Percentiles rank a stretch among this genome's conserved stretches.
Evolutionary conservation across 1,284 basidiomycete species (phyloP).

Genomic region (Schizopora paradoxa): DNA sequence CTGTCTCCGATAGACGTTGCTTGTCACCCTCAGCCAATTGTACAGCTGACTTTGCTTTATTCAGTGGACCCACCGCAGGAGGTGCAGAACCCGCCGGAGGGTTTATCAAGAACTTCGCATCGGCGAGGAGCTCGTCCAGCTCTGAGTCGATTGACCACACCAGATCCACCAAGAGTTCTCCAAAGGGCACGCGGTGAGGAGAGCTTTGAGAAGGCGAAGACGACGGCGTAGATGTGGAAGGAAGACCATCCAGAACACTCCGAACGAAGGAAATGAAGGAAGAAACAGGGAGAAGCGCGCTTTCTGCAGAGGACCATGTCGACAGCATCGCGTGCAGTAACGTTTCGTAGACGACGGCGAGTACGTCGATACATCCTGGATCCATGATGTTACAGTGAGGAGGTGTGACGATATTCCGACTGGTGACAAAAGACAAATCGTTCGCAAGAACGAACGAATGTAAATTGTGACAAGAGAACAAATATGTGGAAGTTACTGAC

Average conservation of each 20-base stretch:
- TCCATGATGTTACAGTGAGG: conserved; percentile 54
- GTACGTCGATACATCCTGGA: conserved; percentile 43
- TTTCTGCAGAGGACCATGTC: conserved; percentile 42
- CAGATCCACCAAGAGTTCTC: conserved; percentile 69
- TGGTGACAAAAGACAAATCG: conserved; percentile 25
- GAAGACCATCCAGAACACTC: conserved; percentile 52
- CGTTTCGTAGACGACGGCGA: conserved; percentile 62
- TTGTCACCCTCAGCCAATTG: conserved; percentile 56
- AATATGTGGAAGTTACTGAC: conserved; percentile 31
- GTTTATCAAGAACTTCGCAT: conserved; percentile 44
- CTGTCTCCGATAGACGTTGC: conserved; percentile 48
- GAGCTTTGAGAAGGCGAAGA: conserved; percentile 32
- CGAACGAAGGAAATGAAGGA: conserved; percentile 57
- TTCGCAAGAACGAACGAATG: not conserved
- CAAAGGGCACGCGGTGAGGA: conserved; percentile 42
- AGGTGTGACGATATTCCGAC: conserved; percentile 51
- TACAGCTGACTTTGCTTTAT: conserved; percentile 25
- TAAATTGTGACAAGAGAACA: not conserved
- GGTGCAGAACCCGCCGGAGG: conserved; percentile 14
- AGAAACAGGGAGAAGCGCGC: conserved; percentile 39
- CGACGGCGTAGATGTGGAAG: conserved; percentile 62
- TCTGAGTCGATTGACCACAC: conserved; percentile 74
- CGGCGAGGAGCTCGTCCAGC: conserved; percentile 61
- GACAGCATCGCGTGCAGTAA: conserved; percentile 52
- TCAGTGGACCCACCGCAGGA: conserved; percentile 21